Base-by-base conservation (phyloP, 257 asterid genomes). In the Anisodus tanguticus region DNA sequence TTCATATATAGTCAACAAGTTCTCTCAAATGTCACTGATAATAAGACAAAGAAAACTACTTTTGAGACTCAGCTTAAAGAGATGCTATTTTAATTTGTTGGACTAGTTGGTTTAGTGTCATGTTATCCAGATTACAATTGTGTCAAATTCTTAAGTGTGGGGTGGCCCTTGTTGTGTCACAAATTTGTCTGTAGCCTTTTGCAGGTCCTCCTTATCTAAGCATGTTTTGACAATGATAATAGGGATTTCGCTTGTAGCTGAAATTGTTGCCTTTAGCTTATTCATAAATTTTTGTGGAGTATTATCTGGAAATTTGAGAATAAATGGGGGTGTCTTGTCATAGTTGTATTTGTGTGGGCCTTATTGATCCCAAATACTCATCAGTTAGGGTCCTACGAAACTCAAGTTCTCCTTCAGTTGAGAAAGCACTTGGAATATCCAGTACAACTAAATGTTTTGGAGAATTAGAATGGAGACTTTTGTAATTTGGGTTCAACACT, bases 391-490 rank as follows among this genome's bases (percentile, higher is more conserved):
- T 81, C 92, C 83, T 92, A 95, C 11, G 93, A 93, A 84, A 91
- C 80, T 76, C 93, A 91, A 70, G 90, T 91, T 22, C 93, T 93
- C 47, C 77, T 91, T 51, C 97, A 93, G 91, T 77, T 93, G 15
- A 86, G 92, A 41, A 92, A 88, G 90, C 94, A 92, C 12, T 85
- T 93, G 41, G 97, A 93, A 89, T 90, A 91, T 86, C 97, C 97
- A 78, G 90, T 79, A 37, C 92, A 86, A 45, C 54, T 93, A 10
- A 93, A 92, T 55, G 39, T 80, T 63, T 91, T 90, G 94, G 64
- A 69, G 4, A 84, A 80, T 37, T 80, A 76, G 49, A 15, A 80
- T 43, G 92, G 81, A 26, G 92, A 93, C 67, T 89, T 90, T 77
- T 92, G 95, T 51, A 86, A 80, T 72, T 59, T 85, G 35, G 54